Evolutionary conservation across 2,329 filamentous ascomycete genomes (phyloP), one percentile per base, ranked within the genome.

Genomic region (Colletotrichum magnum): DNA sequence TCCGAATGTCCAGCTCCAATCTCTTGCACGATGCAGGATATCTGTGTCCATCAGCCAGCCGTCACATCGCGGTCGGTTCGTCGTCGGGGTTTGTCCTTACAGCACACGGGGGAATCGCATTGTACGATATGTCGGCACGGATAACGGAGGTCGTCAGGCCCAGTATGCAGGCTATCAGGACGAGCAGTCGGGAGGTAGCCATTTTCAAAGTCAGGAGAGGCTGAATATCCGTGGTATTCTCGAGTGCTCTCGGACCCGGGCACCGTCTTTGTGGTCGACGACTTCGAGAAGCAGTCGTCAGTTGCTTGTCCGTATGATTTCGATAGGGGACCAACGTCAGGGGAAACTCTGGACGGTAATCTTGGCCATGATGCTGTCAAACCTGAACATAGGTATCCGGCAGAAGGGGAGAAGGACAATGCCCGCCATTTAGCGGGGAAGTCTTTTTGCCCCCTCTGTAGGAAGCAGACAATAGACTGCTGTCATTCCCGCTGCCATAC

Each of bases 1-100:
- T n/a, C 15, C 9, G 62, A 57, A 39, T 53, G 67, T 15, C 63
- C 54, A 43, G 54, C 39, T 21, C 54, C 26, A 15, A 69, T 66
- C 39, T 69, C 62, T 10, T 69, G 62, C 6, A 66, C 18, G 10
- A 69, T 41, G 26, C 67, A 69, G 5, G 39, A 56, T 15, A 66
- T 21, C 67, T 69, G 13, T 7, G 10, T 2, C 36, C 36, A 51
- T 69, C 36, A 69, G 62, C 16, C 39, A 32, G 4, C 24, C 5
- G 6, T 16, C 9, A 1, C 26, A 18, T 18, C 15, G 10, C 13
- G 15, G 3, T 16, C 4, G 43, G 43, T 36, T 0, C 16, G 3
- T 4, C 1, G 16, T 6, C 50, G 13, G 15, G 3, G 4, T 5
- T 48, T 5, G 5, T 48, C 6, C 62, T 69, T 43, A 69, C 67